These are phyloP conservation scores for Tulasnella sp. DNA, from an alignment of 768 basidiomycete species.

Conservation along the genomic window DNA sequence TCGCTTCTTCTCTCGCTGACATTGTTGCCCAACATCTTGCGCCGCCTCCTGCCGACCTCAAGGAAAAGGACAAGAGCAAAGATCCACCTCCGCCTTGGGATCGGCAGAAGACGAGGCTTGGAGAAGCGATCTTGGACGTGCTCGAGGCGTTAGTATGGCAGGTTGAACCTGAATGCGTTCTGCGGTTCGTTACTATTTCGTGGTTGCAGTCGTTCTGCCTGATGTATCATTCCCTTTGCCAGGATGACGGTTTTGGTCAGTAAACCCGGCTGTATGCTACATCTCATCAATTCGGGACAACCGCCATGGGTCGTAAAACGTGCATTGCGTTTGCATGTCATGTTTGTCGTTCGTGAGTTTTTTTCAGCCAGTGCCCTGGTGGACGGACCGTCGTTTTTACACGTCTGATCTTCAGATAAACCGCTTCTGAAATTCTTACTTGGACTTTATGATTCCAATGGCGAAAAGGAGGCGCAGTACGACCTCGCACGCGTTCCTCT, in stretches of 20 bases:
- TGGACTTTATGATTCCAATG: neutral
- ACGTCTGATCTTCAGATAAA: neutral
- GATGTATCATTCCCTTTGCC: neutral
- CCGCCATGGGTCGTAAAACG: constrained; percentile 57
- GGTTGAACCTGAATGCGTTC: neutral
- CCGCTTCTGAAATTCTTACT: neutral
- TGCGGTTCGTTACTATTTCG: neutral
- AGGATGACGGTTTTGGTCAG: constrained; percentile 15
- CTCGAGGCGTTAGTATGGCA: constrained; percentile 22
- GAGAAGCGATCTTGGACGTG: neutral
- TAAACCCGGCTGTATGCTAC: neutral
- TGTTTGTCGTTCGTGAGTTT: constrained; percentile 43
- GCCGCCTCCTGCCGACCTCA: constrained; percentile 16
- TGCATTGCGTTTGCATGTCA: constrained; percentile 55
- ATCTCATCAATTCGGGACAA: constrained; percentile 20
- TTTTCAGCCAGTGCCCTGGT: neutral
- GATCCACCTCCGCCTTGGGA: constrained; percentile 27
- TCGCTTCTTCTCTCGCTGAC: neutral
- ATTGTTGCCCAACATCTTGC: constrained; percentile 16
- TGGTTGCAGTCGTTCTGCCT: neutral
- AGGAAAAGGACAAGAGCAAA: constrained; percentile 9
- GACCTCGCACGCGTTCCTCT: constrained; percentile 42
- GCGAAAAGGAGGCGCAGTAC: neutral
- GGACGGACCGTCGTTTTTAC: neutral
- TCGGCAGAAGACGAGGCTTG: neutral